These are phyloP conservation scores for Aspergillus funiculosus DNA, from an alignment of 495 filamentous ascomycete genomes.

Conservation along the genomic window DNA sequence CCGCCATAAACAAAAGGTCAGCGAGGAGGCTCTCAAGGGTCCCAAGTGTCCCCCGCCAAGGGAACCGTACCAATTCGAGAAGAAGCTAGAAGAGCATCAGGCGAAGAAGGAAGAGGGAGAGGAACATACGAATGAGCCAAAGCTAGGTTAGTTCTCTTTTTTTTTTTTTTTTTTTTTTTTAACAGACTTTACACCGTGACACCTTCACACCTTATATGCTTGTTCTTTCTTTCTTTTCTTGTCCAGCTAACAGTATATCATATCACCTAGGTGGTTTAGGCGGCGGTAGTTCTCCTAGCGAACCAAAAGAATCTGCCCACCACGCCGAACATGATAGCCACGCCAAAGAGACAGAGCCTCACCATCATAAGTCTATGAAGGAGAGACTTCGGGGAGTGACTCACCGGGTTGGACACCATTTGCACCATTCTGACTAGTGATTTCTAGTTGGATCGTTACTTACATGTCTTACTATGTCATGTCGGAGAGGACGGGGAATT, in stretches of 20 bases:
- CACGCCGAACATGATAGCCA: not conserved
- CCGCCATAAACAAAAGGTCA: conserved; percentile 18
- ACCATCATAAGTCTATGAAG: conserved; percentile 7
- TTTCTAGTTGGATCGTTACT: no score
- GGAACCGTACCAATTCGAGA: conserved; percentile 27
- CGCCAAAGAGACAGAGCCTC: not conserved
- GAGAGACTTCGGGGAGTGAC: conserved; percentile 3
- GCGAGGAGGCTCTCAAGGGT: conserved; percentile 34
- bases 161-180: not conserved
- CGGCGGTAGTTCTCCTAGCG: not conserved
- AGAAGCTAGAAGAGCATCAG: conserved; percentile 15
- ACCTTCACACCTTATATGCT: no score
- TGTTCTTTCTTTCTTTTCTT: no score
- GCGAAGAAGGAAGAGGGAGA: conserved; percentile 9
- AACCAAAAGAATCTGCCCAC: not conserved
- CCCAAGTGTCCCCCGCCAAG: conserved; percentile 28
- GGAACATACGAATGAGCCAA: not conserved
- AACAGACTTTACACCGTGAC: no score
- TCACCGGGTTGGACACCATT: conserved; percentile 4
- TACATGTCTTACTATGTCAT: no score
- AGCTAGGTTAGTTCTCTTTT: not conserved
- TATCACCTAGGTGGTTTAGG: not conserved
- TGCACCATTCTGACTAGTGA: conserved; percentile 6
- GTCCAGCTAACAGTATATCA: no score
- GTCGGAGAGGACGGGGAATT: no score